phyloP scores from a whole-genome alignment of 805 yeast genomes.

The Scheffersomyces amazonensis region DNA sequence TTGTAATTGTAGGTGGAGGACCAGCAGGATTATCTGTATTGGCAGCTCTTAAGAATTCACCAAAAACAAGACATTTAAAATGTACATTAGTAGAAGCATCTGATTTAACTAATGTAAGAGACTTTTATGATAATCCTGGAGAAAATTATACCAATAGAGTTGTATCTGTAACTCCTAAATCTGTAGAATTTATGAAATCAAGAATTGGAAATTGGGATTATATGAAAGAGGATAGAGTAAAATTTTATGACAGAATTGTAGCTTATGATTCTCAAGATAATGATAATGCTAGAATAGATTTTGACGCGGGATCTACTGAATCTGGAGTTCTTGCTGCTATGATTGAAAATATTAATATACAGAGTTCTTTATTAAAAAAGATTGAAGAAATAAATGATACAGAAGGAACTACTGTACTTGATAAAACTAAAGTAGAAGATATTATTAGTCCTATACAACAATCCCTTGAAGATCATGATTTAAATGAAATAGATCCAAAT shows the following conservation, averaged over 20 bases:
- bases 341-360: slow-evolving; percentile 86
- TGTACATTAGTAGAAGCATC: slow-evolving; percentile 76
- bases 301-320: slow-evolving; percentile 56
- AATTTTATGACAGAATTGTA: slow-evolving; percentile 74
- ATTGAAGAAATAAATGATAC: slow-evolving; percentile 26
- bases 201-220: slow-evolving; percentile 75
- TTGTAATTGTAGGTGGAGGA: slow-evolving; percentile 93
- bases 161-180: slow-evolving; percentile 80
- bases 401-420: slow-evolving; percentile 42
- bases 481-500: slow-evolving; percentile 15
- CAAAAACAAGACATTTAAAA: slow-evolving; percentile 54
- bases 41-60: slow-evolving; percentile 72
- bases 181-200: slow-evolving; percentile 57
- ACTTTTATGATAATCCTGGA: slow-evolving; percentile 45
- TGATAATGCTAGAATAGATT: slow-evolving; percentile 58
- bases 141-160: slow-evolving; percentile 71
- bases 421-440: slow-evolving; percentile 62
- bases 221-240: slow-evolving; percentile 66
- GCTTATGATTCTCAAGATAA: slow-evolving; percentile 80
- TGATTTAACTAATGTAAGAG: slow-evolving; percentile 49
- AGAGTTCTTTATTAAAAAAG: slow-evolving; percentile 62
- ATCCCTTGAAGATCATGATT: slow-evolving; percentile 10
- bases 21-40: slow-evolving; percentile 93
- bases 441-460: slow-evolving; percentile 31
- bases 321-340: slow-evolving; percentile 58